These are phyloP conservation scores for Globisporangium mamillatum DNA, from an alignment of 352 stramenopile species.

Conservation along the genomic window DNA sequence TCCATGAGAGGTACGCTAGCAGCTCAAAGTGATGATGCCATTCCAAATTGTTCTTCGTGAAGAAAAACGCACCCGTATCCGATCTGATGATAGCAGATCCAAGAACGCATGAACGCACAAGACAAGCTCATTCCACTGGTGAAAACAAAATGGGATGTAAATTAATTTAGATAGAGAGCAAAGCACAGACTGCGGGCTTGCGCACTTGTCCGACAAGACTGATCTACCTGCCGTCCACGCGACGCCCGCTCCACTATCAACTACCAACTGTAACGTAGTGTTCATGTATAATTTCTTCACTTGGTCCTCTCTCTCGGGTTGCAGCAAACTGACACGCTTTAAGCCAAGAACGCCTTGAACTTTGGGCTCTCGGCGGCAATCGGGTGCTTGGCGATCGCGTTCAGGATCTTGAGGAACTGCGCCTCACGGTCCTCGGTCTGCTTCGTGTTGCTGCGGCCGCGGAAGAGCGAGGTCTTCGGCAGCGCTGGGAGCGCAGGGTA, in stretches of 20 bases:
- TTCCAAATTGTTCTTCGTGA: no score
- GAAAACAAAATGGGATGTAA: constrained; percentile 8
- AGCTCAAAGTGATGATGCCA: no score
- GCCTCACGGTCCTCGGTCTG: constrained; percentile 56
- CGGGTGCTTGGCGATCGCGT: constrained; percentile 54
- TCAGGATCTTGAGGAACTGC: constrained; percentile 64
- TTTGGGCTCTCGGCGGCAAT: constrained; percentile 42
- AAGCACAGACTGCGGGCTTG: not conserved
- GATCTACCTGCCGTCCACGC: not conserved
- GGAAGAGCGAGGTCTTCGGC: constrained; percentile 38
- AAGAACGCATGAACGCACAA: no score
- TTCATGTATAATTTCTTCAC: not conserved
- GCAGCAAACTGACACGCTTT: constrained; percentile 11
- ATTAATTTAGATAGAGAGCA: constrained; percentile 14
- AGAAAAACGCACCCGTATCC: no score
- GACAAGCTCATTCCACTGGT: not conserved
- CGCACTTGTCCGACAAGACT: not conserved
- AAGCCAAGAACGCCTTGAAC: constrained; percentile 49
- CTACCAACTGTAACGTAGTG: constrained; percentile 1
- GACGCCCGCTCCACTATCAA: not conserved
- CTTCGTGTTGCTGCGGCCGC: constrained; percentile 44
- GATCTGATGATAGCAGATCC: no score
- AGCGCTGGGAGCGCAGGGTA: constrained; percentile 60
- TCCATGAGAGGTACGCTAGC: no score
- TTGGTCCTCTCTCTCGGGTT: not conserved